Evolutionary conservation across 495 filamentous ascomycete genomes (phyloP).

Genomic region (Amorphotheca resinae): DNA sequence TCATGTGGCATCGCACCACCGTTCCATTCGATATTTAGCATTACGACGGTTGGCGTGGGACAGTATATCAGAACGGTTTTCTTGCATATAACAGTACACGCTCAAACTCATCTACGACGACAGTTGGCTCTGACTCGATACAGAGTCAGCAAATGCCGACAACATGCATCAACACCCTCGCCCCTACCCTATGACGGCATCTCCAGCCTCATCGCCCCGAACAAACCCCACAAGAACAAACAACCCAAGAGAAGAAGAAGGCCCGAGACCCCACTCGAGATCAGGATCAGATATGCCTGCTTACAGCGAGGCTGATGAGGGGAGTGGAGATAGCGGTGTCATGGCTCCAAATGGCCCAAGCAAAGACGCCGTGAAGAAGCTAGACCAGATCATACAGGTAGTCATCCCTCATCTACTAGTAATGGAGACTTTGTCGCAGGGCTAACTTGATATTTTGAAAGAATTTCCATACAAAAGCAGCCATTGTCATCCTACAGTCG

Average conservation of each 20-base stretch:
- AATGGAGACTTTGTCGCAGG: background rate
- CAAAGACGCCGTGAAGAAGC: constrained; percentile 55
- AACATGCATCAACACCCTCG: constrained; percentile 79
- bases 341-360: constrained; percentile 33
- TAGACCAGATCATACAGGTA: constrained; percentile 89
- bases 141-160: constrained; percentile 1
- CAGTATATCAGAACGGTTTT: constrained; percentile 1
- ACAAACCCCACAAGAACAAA: constrained; percentile 59
- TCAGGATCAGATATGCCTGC: constrained; percentile 17
- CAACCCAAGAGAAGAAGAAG: constrained; percentile 59
- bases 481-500: constrained; percentile 71
- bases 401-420: background rate
- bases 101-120: constrained; percentile 1
- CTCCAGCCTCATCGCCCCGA: constrained; percentile 51
- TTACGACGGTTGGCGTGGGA: constrained; percentile 11
- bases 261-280: constrained; percentile 9
- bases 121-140: constrained; percentile 7
- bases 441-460: constrained; percentile 23
- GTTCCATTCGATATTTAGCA: constrained; percentile 15
- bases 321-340: constrained; percentile 27
- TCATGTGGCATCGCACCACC: constrained; percentile 16
- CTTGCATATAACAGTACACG: constrained; percentile 7
- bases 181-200: constrained; percentile 49
- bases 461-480: constrained; percentile 87
- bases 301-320: constrained; percentile 19